Evolutionary conservation across 495 filamentous ascomycete genomes (phyloP).

Genomic region (Neurospora sp.): DNA sequence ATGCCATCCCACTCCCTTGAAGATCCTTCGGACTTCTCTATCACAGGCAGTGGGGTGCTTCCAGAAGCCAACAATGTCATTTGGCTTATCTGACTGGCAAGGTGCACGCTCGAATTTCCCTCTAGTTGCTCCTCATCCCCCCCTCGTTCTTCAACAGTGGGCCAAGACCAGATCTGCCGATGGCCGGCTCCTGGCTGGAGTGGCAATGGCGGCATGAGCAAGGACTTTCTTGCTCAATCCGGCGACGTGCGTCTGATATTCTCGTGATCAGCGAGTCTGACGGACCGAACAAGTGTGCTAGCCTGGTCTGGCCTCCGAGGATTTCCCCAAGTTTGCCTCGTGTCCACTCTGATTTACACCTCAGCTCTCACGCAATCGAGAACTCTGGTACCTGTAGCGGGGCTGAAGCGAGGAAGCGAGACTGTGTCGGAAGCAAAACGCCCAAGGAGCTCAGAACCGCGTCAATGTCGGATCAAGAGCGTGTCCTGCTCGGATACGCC

Average conservation of each 20-base stretch:
- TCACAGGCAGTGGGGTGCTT: background rate
- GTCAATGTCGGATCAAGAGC: background rate
- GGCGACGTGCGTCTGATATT: conserved; percentile 6
- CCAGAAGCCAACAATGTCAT: conserved; percentile 13
- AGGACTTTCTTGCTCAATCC: background rate
- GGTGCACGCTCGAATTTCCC: conserved; percentile 9
- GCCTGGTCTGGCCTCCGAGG: background rate
- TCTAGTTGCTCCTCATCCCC: background rate
- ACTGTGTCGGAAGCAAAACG: background rate
- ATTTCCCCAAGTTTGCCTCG: background rate
- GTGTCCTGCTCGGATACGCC: background rate
- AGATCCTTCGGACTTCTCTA: background rate
- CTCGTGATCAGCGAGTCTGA: background rate
- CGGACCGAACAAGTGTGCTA: background rate
- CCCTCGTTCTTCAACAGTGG: background rate
- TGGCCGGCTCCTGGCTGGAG: background rate
- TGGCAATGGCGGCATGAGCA: conserved; percentile 10
- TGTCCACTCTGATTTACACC: background rate
- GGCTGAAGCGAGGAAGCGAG: background rate
- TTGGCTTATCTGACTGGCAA: conserved; percentile 14
- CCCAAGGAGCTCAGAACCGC: background rate
- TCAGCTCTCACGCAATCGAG: background rate
- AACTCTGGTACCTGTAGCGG: background rate
- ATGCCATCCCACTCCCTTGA: background rate
- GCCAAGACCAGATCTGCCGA: background rate